Percentiles rank a stretch among this genome's conserved stretches.
phyloP scores from a whole-genome alignment of 2,329 filamentous ascomycete species.

The Fusarium pseudocircinatum region DNA sequence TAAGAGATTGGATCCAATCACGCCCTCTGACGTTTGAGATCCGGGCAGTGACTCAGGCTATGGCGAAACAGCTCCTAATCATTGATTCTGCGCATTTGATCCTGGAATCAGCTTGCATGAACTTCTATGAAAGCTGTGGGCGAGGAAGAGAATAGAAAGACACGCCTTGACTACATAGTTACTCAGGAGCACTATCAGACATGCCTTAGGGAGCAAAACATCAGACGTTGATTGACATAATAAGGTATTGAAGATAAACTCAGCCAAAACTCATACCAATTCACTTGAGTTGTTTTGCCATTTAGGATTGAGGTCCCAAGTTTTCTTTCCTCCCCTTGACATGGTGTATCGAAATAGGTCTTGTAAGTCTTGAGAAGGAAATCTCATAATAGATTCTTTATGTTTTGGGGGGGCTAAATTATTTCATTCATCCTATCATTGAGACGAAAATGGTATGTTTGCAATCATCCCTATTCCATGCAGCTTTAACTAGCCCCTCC shows the following conservation, averaged over 20 bases:
- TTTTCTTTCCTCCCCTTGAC: neutral
- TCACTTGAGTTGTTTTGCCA: neutral
- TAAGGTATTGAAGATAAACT: neutral
- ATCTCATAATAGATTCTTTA: neutral
- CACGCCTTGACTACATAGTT: neutral
- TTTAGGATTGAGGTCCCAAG: neutral
- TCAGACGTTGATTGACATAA: neutral
- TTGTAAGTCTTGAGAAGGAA: neutral
- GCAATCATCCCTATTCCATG: conserved; percentile 15
- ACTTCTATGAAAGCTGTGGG: conserved; percentile 9
- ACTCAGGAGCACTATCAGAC: neutral
- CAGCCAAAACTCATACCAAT: neutral
- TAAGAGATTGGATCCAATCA: conserved; percentile 10
- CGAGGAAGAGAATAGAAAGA: neutral
- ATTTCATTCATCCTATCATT: conserved; percentile 9
- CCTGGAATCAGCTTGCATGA: conserved; percentile 14
- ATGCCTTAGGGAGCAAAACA: neutral
- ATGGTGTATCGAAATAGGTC: neutral
- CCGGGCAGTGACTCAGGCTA: conserved; percentile 40
- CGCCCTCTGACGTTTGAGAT: conserved; percentile 26
- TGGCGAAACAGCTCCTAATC: conserved; percentile 31
- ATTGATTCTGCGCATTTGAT: conserved; percentile 13
- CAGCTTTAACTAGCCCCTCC: conserved; percentile 23
- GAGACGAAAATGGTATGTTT: conserved; percentile 14
- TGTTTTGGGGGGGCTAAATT: neutral